These are phyloP conservation scores for Aspergillus sp. DNA, from an alignment of 2,329 filamentous ascomycete species.

Conservation along the genomic window DNA sequence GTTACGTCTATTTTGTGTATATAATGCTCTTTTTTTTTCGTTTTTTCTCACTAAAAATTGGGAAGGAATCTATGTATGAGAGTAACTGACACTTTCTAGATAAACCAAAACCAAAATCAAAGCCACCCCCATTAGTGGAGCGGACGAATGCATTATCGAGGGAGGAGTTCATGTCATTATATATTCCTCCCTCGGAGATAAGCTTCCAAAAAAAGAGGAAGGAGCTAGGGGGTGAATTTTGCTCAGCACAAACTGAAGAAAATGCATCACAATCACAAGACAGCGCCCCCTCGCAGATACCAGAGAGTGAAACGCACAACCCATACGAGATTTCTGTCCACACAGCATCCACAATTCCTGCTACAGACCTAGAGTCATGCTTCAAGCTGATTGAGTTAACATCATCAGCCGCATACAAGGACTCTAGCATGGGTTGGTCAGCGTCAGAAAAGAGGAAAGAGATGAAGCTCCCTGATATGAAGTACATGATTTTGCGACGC, in stretches of 20 bases:
- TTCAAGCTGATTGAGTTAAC: constrained; percentile 55
- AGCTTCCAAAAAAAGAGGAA: neutral
- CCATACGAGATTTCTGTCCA: constrained; percentile 28
- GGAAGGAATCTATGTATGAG: neutral
- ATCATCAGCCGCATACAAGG: constrained; percentile 53
- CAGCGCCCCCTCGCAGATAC: neutral
- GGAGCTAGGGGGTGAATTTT: neutral
- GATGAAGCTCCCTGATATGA: constrained; percentile 60
- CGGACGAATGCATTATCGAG: constrained; percentile 42
- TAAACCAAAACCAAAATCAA: constrained; percentile 8
- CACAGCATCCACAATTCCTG: constrained; percentile 37
- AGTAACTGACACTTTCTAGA: neutral
- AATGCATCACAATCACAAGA: neutral
- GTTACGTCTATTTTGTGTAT: neutral
- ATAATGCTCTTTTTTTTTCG: neutral
- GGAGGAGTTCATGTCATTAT: constrained; percentile 38
- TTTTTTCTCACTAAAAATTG: no score
- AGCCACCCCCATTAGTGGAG: constrained; percentile 38
- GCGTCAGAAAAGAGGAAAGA: constrained; percentile 53
- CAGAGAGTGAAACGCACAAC: neutral
- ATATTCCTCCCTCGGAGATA: constrained; percentile 24
- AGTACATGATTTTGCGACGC: constrained; percentile 53
- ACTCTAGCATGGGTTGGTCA: constrained; percentile 57
- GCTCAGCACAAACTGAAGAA: neutral
- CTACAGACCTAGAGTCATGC: constrained; percentile 49